A percentile compares a stretch with the other conserved stretches of the same genome.
Conservation (phyloP, 768 basidiomycete genomes). For the Neoboletus magnificus region DNA sequence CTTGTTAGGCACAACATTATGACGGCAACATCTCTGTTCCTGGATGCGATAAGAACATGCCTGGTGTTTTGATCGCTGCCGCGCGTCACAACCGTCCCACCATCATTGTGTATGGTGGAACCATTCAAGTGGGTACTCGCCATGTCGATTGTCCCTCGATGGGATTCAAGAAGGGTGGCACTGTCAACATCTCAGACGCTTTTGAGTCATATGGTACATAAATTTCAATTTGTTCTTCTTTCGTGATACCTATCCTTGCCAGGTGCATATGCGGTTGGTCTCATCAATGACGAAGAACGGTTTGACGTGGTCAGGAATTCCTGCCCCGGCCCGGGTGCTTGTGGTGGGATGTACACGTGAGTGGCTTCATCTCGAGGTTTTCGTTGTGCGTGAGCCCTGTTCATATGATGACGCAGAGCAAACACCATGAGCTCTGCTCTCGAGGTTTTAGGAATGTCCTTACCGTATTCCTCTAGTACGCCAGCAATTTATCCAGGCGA, state of each 20-base stretch:
- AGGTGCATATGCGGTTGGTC: constrained; percentile 76
- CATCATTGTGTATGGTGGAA: constrained; percentile 83
- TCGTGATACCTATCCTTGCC: neutral
- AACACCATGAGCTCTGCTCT: constrained; percentile 87
- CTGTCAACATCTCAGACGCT: constrained; percentile 80
- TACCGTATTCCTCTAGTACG: constrained; percentile 74
- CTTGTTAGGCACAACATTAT: constrained; percentile 73
- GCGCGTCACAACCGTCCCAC: constrained; percentile 85
- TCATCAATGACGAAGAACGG: constrained; percentile 75
- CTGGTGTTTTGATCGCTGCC: constrained; percentile 83
- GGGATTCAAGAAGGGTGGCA: constrained; percentile 74
- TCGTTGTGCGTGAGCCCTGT: neutral
- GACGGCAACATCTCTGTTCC: constrained; percentile 86
- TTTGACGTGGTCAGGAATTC: constrained; percentile 84
- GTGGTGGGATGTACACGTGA: constrained; percentile 86
- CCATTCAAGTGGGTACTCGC: constrained; percentile 75
- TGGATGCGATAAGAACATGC: constrained; percentile 94
- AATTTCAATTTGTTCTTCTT: neutral
- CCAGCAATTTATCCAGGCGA: constrained; percentile 71
- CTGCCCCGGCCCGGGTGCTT: constrained; percentile 81
- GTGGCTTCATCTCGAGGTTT: constrained; percentile 17
- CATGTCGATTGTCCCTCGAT: constrained; percentile 77
- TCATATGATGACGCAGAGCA: constrained; percentile 41
- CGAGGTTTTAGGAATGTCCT: constrained; percentile 81
- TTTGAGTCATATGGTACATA: constrained; percentile 76